phyloP scores from a whole-genome alignment of 768 basidiomycete species.

The Saitozyma sp. region DNA sequence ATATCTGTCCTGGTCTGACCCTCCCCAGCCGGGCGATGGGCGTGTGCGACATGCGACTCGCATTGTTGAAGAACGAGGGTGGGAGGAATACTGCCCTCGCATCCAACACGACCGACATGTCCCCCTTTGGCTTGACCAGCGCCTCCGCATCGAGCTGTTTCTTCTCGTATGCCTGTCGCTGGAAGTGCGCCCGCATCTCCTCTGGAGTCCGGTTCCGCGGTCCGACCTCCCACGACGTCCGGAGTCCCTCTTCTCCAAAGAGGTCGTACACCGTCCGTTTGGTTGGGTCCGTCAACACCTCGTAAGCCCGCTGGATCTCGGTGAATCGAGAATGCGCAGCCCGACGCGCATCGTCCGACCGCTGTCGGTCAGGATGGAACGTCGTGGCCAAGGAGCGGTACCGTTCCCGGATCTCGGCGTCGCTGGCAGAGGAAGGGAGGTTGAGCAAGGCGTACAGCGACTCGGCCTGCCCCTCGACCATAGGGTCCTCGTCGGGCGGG shows the following conservation, averaged over 20 bases:
- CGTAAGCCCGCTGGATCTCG: slow-evolving; percentile 78
- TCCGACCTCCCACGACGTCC: slow-evolving; percentile 53
- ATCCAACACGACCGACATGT: slow-evolving; percentile 46
- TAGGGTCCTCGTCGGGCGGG: slow-evolving; percentile 8
- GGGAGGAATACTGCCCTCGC: slow-evolving; percentile 48
- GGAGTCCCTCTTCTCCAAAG: slow-evolving; percentile 60
- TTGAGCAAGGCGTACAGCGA: slow-evolving; percentile 66
- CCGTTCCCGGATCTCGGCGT: slow-evolving; percentile 70
- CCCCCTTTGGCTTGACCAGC: slow-evolving; percentile 49
- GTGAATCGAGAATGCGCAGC: slow-evolving; percentile 69
- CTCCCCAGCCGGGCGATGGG: slow-evolving; percentile 30
- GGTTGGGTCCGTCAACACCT: slow-evolving; percentile 68
- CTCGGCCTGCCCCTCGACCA: slow-evolving; percentile 19
- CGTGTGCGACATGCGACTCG: slow-evolving; percentile 33
- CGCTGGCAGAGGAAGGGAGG: slow-evolving; percentile 64
- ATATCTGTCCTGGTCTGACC: slow-evolving; percentile 37
- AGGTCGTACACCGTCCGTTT: slow-evolving; percentile 70
- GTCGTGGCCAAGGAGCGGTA: slow-evolving; percentile 71
- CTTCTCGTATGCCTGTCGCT: slow-evolving; percentile 43
- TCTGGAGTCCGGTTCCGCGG: slow-evolving; percentile 48
- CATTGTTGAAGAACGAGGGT: slow-evolving; percentile 31
- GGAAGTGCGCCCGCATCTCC: slow-evolving; percentile 48
- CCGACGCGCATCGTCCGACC: slow-evolving; percentile 60
- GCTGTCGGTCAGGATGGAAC: slow-evolving; percentile 84
- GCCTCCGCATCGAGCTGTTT: slow-evolving; percentile 38